phyloP scores from a whole-genome alignment of 2,329 filamentous ascomycete species.

The Erysiphe pulchra region DNA sequence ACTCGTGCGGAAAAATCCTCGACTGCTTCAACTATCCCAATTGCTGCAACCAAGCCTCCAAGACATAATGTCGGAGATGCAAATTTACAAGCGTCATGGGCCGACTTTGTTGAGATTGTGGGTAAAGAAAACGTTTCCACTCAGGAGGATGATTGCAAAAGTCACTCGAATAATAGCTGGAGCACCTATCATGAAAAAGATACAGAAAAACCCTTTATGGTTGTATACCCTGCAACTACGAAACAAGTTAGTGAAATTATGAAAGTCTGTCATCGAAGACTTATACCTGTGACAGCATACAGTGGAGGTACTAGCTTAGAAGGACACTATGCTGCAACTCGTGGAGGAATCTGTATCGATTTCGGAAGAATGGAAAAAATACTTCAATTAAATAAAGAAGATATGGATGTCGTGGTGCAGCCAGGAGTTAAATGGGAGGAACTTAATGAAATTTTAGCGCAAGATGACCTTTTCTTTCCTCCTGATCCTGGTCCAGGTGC shows the following conservation, averaged over 20 bases:
- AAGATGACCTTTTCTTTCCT: slow-evolving; percentile 67
- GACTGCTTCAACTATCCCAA: slow-evolving; percentile 31
- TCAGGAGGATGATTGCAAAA: slow-evolving; percentile 23
- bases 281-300: slow-evolving; percentile 68
- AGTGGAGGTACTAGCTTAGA: slow-evolving; percentile 76
- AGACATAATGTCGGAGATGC: slow-evolving; percentile 31
- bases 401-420: slow-evolving; percentile 53
- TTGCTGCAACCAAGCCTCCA: slow-evolving; percentile 23
- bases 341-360: slow-evolving; percentile 65
- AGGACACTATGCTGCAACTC: slow-evolving; percentile 64
- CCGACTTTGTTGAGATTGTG: slow-evolving; percentile 38
- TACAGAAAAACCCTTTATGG: slow-evolving; percentile 32
- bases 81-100: slow-evolving; percentile 43
- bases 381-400: slow-evolving; percentile 47
- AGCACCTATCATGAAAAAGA: slow-evolving; percentile 27
- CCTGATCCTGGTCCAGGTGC: slow-evolving; percentile 78
- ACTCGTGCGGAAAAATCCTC: slow-evolving; percentile 24
- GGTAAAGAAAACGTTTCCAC: slow-evolving; percentile 41
- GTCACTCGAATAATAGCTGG: slow-evolving; percentile 35
- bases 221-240: slow-evolving; percentile 54
- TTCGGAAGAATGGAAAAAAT: slow-evolving; percentile 71
- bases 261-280: slow-evolving; percentile 60
- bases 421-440: slow-evolving; percentile 69
- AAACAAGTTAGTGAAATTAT: slow-evolving; percentile 69
- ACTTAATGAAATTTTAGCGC: slow-evolving; percentile 51